Evolutionary conservation across 2,329 filamentous ascomycete species (phyloP).

Genomic region (Chaetomiaceae sp.): DNA sequence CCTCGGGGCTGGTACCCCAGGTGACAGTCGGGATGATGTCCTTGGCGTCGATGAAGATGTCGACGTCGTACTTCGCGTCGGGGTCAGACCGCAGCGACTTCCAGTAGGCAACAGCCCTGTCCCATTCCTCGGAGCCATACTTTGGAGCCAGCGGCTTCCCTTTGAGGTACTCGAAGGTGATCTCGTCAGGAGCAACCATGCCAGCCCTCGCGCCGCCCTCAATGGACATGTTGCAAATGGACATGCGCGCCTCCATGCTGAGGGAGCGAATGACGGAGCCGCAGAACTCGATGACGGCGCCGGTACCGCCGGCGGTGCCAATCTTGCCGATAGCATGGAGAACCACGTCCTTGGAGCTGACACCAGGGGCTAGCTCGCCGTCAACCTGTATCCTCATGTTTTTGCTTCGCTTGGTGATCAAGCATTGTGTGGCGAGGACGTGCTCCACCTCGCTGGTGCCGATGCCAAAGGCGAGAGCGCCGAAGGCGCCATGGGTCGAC

Average conservation of each 20-base stretch:
- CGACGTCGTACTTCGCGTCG: slow-evolving; percentile 84
- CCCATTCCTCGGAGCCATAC: slow-evolving; percentile 80
- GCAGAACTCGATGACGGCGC: slow-evolving; percentile 94
- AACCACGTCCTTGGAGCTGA: slow-evolving; percentile 93
- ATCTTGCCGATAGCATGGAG: slow-evolving; percentile 90
- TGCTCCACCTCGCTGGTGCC: slow-evolving; percentile 98
- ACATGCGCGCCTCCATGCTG: slow-evolving; percentile 98
- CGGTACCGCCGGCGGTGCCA: slow-evolving; percentile 91
- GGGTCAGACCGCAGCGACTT: slow-evolving; percentile 76
- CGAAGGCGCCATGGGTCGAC: slow-evolving; percentile 95
- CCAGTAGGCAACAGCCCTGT: slow-evolving; percentile 86
- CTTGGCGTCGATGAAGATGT: slow-evolving; percentile 85
- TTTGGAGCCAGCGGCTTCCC: slow-evolving; percentile 83
- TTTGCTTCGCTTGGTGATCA: slow-evolving; percentile 93
- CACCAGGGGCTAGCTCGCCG: slow-evolving; percentile 81
- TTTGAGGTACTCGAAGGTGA: slow-evolving; percentile 92
- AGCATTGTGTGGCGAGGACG: slow-evolving; percentile 90
- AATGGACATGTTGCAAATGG: slow-evolving; percentile 99
- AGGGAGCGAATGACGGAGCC: slow-evolving; percentile 85
- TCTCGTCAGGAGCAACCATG: slow-evolving; percentile 94
- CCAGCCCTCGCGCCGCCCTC: slow-evolving; percentile 92
- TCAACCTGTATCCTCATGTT: slow-evolving; percentile 98
- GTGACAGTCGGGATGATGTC: slow-evolving; percentile 92
- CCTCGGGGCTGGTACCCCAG: slow-evolving; percentile 96
- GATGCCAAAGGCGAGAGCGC: slow-evolving; percentile 91